Evolutionary conservation across 352 stramenopile species (phyloP).

Genomic region (Phytophthora fragariae): DNA sequence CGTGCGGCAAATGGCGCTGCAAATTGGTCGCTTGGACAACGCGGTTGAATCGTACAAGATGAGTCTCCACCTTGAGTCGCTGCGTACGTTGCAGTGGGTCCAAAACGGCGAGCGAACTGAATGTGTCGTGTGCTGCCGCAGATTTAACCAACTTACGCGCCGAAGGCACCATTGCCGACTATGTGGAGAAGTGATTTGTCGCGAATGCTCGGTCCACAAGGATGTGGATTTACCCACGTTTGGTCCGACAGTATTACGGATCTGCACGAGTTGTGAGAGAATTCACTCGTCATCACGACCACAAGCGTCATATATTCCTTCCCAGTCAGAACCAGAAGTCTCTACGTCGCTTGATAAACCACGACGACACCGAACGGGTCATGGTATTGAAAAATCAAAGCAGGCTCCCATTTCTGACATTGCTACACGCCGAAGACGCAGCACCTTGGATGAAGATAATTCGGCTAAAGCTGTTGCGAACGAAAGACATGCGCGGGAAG

Average conservation of each 20-base stretch:
- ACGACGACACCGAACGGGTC: constrained; percentile 20
- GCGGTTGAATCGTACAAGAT: constrained; percentile 71
- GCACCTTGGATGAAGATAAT: constrained; percentile 16
- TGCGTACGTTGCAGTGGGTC: constrained; percentile 63
- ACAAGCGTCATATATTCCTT: constrained; percentile 21
- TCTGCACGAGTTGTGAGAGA: constrained; percentile 69
- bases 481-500: neutral
- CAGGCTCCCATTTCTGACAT: constrained; percentile 2
- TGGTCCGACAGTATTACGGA: constrained; percentile 69
- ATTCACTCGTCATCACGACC: constrained; percentile 11
- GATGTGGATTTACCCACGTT: constrained; percentile 71
- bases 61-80: constrained; percentile 64
- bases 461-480: constrained; percentile 1
- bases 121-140: constrained; percentile 71
- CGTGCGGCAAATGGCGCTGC: constrained; percentile 62
- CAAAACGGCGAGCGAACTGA: constrained; percentile 57
- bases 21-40: constrained; percentile 60
- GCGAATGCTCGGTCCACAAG: constrained; percentile 77
- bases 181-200: constrained; percentile 81
- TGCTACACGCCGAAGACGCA: constrained; percentile 15
- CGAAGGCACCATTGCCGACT: constrained; percentile 80
- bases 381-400: constrained; percentile 4
- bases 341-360: constrained; percentile 16
- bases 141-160: constrained; percentile 73
- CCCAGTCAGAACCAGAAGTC: constrained; percentile 30